Base-by-base conservation (phyloP, 305 asterid species). In the Solanum chacoense region DNA sequence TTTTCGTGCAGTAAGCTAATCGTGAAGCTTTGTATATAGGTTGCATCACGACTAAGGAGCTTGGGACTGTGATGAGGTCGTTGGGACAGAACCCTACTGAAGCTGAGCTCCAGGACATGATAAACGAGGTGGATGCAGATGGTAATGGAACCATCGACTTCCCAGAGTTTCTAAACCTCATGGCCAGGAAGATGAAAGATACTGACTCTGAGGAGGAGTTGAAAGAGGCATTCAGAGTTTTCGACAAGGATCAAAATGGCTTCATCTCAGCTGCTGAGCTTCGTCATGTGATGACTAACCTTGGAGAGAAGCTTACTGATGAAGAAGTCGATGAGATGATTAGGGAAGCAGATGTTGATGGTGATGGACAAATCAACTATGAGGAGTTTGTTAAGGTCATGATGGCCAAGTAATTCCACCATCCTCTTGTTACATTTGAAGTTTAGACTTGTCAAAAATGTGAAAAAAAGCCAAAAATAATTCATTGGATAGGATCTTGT, bases 261-360 rank as follows among this genome's bases (percentile, higher is more conserved):
- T 94, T 94, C 92, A 94, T 94, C 76, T 94, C 96, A 11, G 95
- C 96, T 63, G 96, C 96, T 13, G 96, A 94, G 92, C 90, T 94
- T 85, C 95, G 96, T 76, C 95, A 93, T 84, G 96, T 94, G 92
- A 94, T 94, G 96, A 94, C 96, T 2, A 94, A 94, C 90, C 94
- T 94, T 8, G 96, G 96, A 14, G 96, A 94, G 95, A 94, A 94
- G 91, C 93, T 94, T n/a, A 94, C 96, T 26, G 96, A 94, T 59
- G 96, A 94, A 90, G 96, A 94, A 89, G 96, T 94, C 55, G 96
- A 94, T 88, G 96, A 94, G 93, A 94, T 94, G 96, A 92, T 94
- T 90, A 90, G 94, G 90, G 96, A 94, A 89, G 96, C 95, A 32
- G 96, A 93, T 55, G 96, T 94, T 5, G 96, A 94, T 87, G 96